Base-by-base conservation (phyloP, 2,329 filamentous ascomycete species). In the Paecilomyces dactylethromorphus region DNA sequence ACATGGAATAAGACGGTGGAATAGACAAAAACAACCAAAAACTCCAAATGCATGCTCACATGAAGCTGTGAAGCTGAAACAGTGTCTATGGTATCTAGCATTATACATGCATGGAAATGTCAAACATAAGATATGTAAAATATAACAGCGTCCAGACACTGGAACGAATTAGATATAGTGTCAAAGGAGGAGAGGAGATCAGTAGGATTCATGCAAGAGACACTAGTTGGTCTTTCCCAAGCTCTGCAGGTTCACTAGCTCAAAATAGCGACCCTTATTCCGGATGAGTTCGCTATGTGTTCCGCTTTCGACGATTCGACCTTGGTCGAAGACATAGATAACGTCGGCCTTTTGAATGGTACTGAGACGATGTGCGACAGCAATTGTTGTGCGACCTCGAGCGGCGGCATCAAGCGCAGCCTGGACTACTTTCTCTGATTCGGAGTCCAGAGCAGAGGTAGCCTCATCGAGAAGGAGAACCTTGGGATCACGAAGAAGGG, bases 291-390 rank as follows among this genome's bases (percentile, higher is more conserved):
- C 89, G 0, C 78, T 68, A 70, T 97, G 93, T 8, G 86, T 91
- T 4, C 93, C 93, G 65, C 84, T 83, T 78, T 97, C 93, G 1
- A 95, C 89, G 51, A 97, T 85, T 60, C 85, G 83, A 7, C 93
- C 94, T 67, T 90, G 87, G 73, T 97, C 92, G 71, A 97, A 94
- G n/a, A 97, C 93, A 64, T 95, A 97, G 66, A 97, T 97, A 54
- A 93, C 79, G 70, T 97, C 93, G 0, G 93, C 93, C 71, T 94
- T 92, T 71, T 96, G 92, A 61, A 97, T 97, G 0, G 94, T 97
- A 69, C 87, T 91, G 5, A 99, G 79, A 24, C 94, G 83, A 75
- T 99, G 93, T 2, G 94, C 94, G 1, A 99, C 93, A 0, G 93
- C 92, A 62, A 99, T 94, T 0, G 93, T 97, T 6, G 92, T 96